Percentiles rank a stretch among this genome's conserved stretches.
Evolutionary conservation across 106 monocot species (phyloP).

Genomic region (Agapanthus africanus): DNA sequence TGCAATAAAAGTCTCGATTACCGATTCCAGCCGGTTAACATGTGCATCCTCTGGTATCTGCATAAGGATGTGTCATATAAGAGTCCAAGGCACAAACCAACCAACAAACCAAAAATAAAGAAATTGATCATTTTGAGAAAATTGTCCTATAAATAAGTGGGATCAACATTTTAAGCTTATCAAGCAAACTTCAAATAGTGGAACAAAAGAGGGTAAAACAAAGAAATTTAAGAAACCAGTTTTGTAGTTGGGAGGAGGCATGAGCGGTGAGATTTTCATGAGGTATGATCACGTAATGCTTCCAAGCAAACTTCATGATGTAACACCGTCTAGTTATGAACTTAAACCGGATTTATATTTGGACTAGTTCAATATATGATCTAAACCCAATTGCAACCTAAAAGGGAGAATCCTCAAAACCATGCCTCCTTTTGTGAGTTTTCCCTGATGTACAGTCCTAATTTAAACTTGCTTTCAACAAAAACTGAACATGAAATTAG

Average conservation of each 20-base stretch:
- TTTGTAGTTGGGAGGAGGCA: neutral
- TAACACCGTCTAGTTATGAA: no score
- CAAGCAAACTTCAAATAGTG: neutral
- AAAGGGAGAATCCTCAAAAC: neutral
- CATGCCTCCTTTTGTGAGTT: neutral
- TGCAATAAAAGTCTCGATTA: neutral
- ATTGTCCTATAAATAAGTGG: no score
- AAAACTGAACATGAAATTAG: neutral
- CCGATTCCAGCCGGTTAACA: conserved; percentile 5
- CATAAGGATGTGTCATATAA: neutral
- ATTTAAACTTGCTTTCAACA: neutral
- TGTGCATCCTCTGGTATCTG: conserved; percentile 5
- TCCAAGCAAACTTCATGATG: neutral
- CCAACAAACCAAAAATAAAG: no score
- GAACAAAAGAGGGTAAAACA: neutral
- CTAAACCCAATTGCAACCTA: neutral
- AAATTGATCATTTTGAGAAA: no score
- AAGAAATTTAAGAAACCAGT: neutral
- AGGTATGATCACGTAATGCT: neutral
- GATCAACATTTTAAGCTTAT: neutral
- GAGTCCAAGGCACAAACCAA: no score
- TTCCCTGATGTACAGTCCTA: no score
- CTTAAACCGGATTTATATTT: no score
- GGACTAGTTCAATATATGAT: neutral
- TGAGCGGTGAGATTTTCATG: neutral